These are phyloP conservation scores for Harrya chromipes DNA, from an alignment of 768 basidiomycete genomes.

Conservation along the genomic window DNA sequence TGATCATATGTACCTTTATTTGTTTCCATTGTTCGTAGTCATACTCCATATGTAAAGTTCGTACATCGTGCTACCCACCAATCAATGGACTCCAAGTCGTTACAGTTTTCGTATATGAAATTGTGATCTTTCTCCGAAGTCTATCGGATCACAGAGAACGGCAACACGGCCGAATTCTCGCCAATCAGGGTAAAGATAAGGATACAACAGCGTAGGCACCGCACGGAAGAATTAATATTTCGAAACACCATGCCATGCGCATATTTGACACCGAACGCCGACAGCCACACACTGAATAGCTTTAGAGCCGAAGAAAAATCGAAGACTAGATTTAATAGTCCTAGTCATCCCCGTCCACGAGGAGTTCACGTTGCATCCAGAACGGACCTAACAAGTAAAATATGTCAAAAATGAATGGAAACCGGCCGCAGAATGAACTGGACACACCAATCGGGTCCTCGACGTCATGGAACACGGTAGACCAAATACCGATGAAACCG, in stretches of 20 bases:
- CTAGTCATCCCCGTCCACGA: slow-evolving; percentile 26
- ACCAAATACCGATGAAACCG: slow-evolving; percentile 57
- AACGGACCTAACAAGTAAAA: slow-evolving; percentile 21
- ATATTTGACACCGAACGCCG: background rate
- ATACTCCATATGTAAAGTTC: background rate
- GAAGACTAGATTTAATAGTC: no score
- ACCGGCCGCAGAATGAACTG: background rate
- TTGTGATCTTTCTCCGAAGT: background rate
- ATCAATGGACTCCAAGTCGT: background rate
- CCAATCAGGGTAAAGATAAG: no score
- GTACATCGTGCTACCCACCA: background rate
- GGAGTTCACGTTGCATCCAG: slow-evolving; percentile 26
- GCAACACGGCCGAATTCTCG: background rate
- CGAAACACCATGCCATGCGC: no score
- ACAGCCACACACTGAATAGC: background rate
- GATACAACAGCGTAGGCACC: no score
- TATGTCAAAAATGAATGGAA: background rate
- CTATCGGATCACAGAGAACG: background rate
- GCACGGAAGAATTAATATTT: no score
- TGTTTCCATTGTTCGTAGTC: background rate
- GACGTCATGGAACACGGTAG: slow-evolving; percentile 44
- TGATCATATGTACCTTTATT: no score
- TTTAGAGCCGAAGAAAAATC: background rate
- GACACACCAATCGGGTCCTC: slow-evolving; percentile 46
- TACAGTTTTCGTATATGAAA: background rate